Percentiles rank a stretch among this genome's conserved stretches.
Evolutionary conservation across 306 rosid genomes (phyloP).

Genomic region (Citrullus mucosospermus): DNA sequence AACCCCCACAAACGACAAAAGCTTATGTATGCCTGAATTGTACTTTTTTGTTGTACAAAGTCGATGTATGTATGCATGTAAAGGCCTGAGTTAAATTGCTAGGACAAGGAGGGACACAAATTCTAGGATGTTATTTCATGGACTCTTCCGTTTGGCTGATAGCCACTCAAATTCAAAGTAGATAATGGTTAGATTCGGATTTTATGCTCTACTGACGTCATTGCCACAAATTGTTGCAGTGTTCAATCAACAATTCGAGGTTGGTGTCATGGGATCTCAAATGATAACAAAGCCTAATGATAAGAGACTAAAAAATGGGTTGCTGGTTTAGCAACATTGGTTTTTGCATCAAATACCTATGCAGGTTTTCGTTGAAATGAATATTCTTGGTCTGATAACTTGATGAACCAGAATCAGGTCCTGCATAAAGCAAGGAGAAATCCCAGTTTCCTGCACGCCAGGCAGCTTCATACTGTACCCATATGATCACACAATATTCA

Average conservation of each 20-base stretch:
- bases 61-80: background rate
- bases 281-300: background rate
- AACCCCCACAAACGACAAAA: background rate
- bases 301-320: background rate
- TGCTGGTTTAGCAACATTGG: background rate
- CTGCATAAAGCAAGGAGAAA: conserved; percentile 47
- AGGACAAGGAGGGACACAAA: background rate
- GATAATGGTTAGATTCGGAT: background rate
- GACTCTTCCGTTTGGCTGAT: background rate
- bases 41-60: background rate
- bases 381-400: conserved; percentile 30
- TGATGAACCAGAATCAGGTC: conserved; percentile 23
- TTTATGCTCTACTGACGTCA: background rate
- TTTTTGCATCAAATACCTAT: conserved; percentile 39
- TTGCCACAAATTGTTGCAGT: background rate
- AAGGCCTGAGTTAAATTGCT: background rate
- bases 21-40: background rate
- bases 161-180: background rate
- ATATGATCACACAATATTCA: background rate
- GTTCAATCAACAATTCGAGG: background rate
- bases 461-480: conserved; percentile 70
- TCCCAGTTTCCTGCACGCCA: conserved; percentile 99
- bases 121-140: background rate
- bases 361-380: conserved; percentile 71
- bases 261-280: background rate